phyloP scores from a whole-genome alignment of 169 alveolate genomes.

The Plasmodium reichenowi region DNA sequence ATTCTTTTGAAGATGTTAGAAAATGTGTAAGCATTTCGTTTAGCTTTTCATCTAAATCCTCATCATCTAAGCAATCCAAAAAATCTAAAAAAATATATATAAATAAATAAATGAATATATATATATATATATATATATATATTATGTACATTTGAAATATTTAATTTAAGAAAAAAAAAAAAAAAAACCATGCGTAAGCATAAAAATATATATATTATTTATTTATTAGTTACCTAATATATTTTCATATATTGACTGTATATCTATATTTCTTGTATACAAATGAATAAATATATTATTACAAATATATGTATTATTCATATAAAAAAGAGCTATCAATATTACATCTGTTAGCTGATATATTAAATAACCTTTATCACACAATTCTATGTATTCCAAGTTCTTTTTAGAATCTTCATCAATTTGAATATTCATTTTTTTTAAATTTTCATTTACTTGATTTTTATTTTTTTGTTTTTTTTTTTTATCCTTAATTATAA shows the following conservation, averaged over 20 bases:
- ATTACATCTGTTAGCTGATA: slow-evolving; percentile 71
- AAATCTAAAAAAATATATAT: slow-evolving; percentile 33
- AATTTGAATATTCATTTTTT: slow-evolving; percentile 73
- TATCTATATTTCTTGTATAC: slow-evolving; percentile 48
- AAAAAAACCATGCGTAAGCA: not conserved
- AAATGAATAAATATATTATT: slow-evolving; percentile 72
- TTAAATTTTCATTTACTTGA: slow-evolving; percentile 47
- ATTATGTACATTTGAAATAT: too few species aligned
- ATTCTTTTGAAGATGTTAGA: slow-evolving; percentile 68
- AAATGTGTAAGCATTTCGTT: slow-evolving; percentile 64
- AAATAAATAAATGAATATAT: not conserved
- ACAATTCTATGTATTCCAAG: slow-evolving; percentile 68
- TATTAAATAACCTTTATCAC: slow-evolving; percentile 67
- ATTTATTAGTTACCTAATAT: slow-evolving; percentile 36
- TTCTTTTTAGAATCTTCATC: slow-evolving; percentile 69
- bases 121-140: not conserved
- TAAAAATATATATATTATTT: not conserved
- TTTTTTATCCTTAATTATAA: slow-evolving; percentile 55
- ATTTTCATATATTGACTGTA: slow-evolving; percentile 73
- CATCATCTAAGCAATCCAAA: slow-evolving; percentile 53
- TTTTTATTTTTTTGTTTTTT: slow-evolving; percentile 29
- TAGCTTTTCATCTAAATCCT: slow-evolving; percentile 54
- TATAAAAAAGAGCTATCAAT: slow-evolving; percentile 66
- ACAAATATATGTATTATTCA: slow-evolving; percentile 67
- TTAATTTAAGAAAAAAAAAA: not conserved